Conservation (phyloP, 192 early-diverging fungal genomes). For the Diversispora eburnea region DNA sequence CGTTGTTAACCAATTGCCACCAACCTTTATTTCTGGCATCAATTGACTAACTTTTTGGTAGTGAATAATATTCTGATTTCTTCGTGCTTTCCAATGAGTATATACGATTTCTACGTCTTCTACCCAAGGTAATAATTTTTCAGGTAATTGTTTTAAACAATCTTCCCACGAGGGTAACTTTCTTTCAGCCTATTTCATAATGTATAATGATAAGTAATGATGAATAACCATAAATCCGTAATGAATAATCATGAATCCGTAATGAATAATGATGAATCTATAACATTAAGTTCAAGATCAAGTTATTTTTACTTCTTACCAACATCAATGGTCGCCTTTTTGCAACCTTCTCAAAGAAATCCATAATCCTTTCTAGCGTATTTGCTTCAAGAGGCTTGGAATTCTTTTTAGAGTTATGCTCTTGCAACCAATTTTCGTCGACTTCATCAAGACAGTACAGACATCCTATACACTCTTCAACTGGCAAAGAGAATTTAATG, state of each 20-base stretch:
- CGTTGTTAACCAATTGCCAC: neutral
- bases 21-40: slow-evolving; percentile 54
- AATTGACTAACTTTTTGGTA: slow-evolving; percentile 43
- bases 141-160: neutral
- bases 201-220: neutral
- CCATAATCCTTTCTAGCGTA: slow-evolving; percentile 67
- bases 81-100: slow-evolving; percentile 52
- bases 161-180: slow-evolving; percentile 20
- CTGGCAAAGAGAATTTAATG: slow-evolving; percentile 81
- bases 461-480: slow-evolving; percentile 84
- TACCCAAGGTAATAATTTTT: neutral
- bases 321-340: neutral
- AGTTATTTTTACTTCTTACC: neutral
- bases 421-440: slow-evolving; percentile 68
- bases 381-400: slow-evolving; percentile 24
- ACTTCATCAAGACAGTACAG: slow-evolving; percentile 88
- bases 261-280: neutral
- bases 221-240: neutral
- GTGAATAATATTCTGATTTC: slow-evolving; percentile 20
- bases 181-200: slow-evolving; percentile 15
- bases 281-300: neutral
- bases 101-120: slow-evolving; percentile 35
- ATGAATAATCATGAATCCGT: neutral
- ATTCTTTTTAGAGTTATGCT: slow-evolving; percentile 40
- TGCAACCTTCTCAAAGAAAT: slow-evolving; percentile 58